These are phyloP conservation scores for Xylaria flabelliformis DNA, from an alignment of 495 filamentous ascomycete genomes.

Conservation along the genomic window DNA sequence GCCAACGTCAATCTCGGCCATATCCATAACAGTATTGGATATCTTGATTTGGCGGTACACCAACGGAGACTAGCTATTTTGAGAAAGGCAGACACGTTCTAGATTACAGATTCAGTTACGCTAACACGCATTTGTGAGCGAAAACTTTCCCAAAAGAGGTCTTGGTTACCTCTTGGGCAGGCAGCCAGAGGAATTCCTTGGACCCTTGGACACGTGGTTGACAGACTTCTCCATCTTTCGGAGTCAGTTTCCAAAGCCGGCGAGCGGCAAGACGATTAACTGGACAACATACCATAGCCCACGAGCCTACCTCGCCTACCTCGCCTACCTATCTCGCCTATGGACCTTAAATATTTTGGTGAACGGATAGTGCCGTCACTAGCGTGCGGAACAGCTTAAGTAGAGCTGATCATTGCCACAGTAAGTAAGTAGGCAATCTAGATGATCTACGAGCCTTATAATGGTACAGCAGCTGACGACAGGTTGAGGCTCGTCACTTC, in stretches of 20 bases:
- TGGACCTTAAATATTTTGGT: neutral
- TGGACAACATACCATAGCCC: neutral
- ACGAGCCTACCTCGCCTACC: neutral
- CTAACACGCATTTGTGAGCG: neutral
- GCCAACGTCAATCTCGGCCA: neutral
- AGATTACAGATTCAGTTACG: constrained; percentile 15
- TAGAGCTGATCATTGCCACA: neutral
- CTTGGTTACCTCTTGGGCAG: neutral
- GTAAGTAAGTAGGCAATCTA: neutral
- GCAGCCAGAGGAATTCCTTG: neutral
- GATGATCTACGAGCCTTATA: neutral
- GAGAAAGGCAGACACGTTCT: constrained; percentile 6
- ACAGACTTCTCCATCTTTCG: neutral
- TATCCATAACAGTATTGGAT: neutral
- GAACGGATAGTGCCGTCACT: constrained; percentile 4
- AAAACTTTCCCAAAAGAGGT: neutral
- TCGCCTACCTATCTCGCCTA: too few relatives aligned
- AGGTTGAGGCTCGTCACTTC: neutral
- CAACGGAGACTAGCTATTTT: constrained; percentile 15
- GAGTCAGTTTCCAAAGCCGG: neutral
- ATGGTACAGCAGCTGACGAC: neutral
- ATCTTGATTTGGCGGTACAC: constrained; percentile 4
- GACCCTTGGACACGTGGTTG: constrained; percentile 7
- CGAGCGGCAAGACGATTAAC: neutral
- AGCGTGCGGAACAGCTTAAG: neutral